A percentile compares a stretch with the other conserved stretches of the same genome.
Evolutionary conservation across 345 rosid species (phyloP).

Genomic region (Cochlearia excelsa): DNA sequence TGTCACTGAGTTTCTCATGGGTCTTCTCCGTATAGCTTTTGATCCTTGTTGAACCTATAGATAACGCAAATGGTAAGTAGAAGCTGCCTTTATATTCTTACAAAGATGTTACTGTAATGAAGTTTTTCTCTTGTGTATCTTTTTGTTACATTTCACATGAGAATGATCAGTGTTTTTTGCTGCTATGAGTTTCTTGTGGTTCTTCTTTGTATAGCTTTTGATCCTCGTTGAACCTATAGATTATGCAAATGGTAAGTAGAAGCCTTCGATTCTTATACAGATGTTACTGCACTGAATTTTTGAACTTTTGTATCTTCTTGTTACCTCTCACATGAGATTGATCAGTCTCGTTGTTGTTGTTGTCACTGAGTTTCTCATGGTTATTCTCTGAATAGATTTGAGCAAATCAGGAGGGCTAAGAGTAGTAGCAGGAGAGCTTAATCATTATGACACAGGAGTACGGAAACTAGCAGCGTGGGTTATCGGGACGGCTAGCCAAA

Average conservation of each 20-base stretch:
- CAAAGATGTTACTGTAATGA: neutral
- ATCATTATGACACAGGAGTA: slow-evolving; percentile 61
- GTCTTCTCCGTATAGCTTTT: slow-evolving; percentile 40
- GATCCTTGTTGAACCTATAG: slow-evolving; percentile 84
- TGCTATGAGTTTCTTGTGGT: too few relatives aligned
- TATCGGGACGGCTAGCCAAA: slow-evolving; percentile 88
- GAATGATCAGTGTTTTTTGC: too few relatives aligned
- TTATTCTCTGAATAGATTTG: slow-evolving; percentile 50
- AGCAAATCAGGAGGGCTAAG: slow-evolving; percentile 73
- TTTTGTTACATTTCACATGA: too few relatives aligned
- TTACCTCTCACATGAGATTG: neutral
- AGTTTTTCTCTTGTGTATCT: neutral
- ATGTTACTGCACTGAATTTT: too few relatives aligned
- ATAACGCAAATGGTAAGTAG: slow-evolving; percentile 80
- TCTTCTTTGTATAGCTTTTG: slow-evolving; percentile 41
- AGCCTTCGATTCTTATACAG: neutral
- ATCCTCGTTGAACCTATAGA: slow-evolving; percentile 88
- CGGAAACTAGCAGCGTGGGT: slow-evolving; percentile 93
- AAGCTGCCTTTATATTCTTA: neutral
- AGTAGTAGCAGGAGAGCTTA: slow-evolving; percentile 52
- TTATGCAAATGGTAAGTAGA: slow-evolving; percentile 54
- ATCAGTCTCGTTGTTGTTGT: too few relatives aligned
- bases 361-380: slow-evolving; percentile 1
- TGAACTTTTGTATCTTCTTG: too few relatives aligned
- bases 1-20: too few relatives aligned